Base-by-base conservation (phyloP, 768 basidiomycete genomes). In the Russula sp. region DNA sequence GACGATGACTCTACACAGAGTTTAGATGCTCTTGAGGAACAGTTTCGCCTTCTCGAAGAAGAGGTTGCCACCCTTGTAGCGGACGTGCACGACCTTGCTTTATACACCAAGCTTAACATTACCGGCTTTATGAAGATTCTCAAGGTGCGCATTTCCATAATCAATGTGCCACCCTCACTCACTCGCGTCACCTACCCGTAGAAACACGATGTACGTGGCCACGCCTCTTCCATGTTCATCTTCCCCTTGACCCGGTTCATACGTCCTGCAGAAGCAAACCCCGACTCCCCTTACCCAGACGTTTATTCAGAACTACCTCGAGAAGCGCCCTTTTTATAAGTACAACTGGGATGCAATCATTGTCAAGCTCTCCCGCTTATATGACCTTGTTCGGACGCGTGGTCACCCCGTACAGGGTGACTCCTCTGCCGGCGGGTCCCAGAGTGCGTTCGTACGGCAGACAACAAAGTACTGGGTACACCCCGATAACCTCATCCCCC, bases 391-490 rank as follows among this genome's bases (percentile, higher is more conserved):
- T 18, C 85, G 95, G 52, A 98, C 95, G 0, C 79, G 97, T 56
- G 97, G 97, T 0, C 91, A 98, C 70, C 97, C 97, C 10, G 87
- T 93, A 2, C 83, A 88, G 60, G 97, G 97, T 25, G 97, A 99
- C 70, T 84, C 94, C 1, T 87, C 87, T 67, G 97, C 97, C 1
- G 97, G 97, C 34, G 95, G 96, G 1, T 89, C 75, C 66, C 97
- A 99, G 77, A 97, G 90, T 67, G 97, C 96, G 2, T 99, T 99
- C 70, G 91, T 98, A n/a, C 76, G 97, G 43, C 94, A 97, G 74
- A 99, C 97, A 38, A 98, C 97, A 11, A 99, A 99, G 72, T 99
- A 99, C 70, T 99, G 97, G 97, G 96, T 96, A 3, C 96, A 98
- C 72, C 89, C 88, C 1, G 96, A 98, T 72, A 98, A 98, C 70